Base-by-base conservation (phyloP, 2,329 filamentous ascomycete genomes). In the Hypocreales sp. region DNA sequence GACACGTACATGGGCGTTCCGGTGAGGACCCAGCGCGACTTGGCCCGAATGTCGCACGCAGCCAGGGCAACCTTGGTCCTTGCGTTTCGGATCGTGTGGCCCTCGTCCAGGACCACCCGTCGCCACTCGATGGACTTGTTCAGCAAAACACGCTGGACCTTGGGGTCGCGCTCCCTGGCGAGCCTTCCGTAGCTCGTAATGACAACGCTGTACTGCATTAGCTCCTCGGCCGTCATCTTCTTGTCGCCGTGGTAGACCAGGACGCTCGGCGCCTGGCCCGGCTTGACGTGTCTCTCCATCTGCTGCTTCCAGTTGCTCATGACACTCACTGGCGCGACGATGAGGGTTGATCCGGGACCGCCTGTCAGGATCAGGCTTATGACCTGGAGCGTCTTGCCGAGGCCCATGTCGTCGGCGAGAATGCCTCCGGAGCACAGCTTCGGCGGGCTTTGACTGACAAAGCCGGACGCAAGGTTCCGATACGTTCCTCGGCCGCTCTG, bases 291-390 rank as follows among this genome's bases (percentile, higher is more conserved):
- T 20, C 67, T 63, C 35, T 68, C 59, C 29, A 87, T 79, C 48
- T 92, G 83, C 29, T 77, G 72, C 39, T 70, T 72, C 84, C 84
- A 93, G 40, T 92, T 92, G 43, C 77, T 84, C 79, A 92, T 86
- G 13, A 92, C 82, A 27, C 76, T 77, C 5, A 92, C 67, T 1
- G 84, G 84, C 0, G 80, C 74, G 29, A 92, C 61, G 28, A 93
- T 86, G 14, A 93, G 61, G 0, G 82, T 92, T 2, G 74, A 58
- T 4, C 71, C 72, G 3, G 58, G 46, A 0, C 56, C 55, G 5
- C 61, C 61, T 4, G 59, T 58, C 27, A 86, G 54, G 30, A 93
- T 76, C 20, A 92, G 55, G 28, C 80, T 79, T 39, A 93, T 87
- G 25, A 84, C 67, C 46, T 92, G 79, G 7, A 93, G 62, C 1